Percentiles rank a stretch among this genome's conserved stretches.
Conservation (phyloP, 345 rosid genomes). For the Cardamine occulta region DNA sequence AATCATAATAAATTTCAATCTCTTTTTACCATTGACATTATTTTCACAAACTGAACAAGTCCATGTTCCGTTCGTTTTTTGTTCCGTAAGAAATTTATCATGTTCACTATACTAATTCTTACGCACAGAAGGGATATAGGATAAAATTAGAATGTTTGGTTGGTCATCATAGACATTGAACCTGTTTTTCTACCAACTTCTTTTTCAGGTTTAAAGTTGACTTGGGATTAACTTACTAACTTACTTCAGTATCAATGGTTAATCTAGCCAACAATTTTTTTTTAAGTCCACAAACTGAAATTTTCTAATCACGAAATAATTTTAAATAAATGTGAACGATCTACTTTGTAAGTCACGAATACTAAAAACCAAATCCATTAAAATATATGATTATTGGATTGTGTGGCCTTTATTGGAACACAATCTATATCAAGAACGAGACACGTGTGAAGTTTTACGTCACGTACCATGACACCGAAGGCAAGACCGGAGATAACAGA, state of each 20-base stretch:
- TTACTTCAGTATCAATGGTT: too few relatives aligned
- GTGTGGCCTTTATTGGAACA: conserved; percentile 30
- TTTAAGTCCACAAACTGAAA: neutral
- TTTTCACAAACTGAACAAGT: neutral
- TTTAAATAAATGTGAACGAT: neutral
- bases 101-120: neutral
- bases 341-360: neutral
- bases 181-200: too few relatives aligned
- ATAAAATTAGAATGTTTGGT: too few relatives aligned
- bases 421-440: neutral
- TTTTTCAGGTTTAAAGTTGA: neutral
- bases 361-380: neutral
- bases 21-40: neutral
- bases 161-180: too few relatives aligned
- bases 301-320: neutral
- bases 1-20: too few relatives aligned
- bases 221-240: neutral
- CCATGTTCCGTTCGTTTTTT: neutral
- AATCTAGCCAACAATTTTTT: neutral
- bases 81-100: neutral
- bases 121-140: neutral
- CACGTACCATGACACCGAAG: conserved; percentile 80
- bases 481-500: conserved; percentile 88
- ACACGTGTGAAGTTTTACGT: conserved; percentile 27
- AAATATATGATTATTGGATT: neutral